Percentiles rank a stretch among this genome's conserved stretches.
Conservation (phyloP, 2,329 filamentous ascomycete species). For the Fusarium globosum region DNA sequence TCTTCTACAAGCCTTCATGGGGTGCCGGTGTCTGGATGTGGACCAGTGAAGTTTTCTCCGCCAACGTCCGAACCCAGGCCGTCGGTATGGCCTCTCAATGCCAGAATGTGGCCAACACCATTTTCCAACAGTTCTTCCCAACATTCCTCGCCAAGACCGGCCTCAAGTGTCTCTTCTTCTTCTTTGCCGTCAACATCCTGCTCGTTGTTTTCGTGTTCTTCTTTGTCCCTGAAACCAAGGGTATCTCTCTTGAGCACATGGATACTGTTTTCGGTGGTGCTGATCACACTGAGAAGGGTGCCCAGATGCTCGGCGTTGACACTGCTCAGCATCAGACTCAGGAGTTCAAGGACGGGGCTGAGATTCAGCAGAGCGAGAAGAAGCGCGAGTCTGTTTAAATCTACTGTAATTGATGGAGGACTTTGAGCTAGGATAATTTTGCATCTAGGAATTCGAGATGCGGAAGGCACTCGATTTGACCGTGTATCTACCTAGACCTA, state of each 20-base stretch:
- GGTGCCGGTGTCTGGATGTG: constrained; percentile 78
- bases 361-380: constrained; percentile 38
- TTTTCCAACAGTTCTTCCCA: constrained; percentile 78
- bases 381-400: constrained; percentile 37
- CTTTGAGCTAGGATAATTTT: background rate
- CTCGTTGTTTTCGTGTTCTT: constrained; percentile 63
- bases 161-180: constrained; percentile 55
- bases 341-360: constrained; percentile 40
- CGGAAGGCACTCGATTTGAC: background rate
- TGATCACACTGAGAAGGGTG: constrained; percentile 46
- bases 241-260: constrained; percentile 70
- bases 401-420: background rate
- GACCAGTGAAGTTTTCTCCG: constrained; percentile 75
- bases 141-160: constrained; percentile 69
- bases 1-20: constrained; percentile 77
- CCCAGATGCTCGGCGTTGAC: constrained; percentile 43
- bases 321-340: constrained; percentile 8
- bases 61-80: constrained; percentile 78
- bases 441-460: constrained; percentile 2
- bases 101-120: constrained; percentile 73
- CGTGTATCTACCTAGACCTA: background rate
- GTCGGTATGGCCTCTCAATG: constrained; percentile 73
- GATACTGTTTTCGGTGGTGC: constrained; percentile 66
- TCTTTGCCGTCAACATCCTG: constrained; percentile 53
- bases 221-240: constrained; percentile 63